A percentile compares a stretch with the other conserved stretches of the same genome.
phyloP scores from a whole-genome alignment of 805 yeast species.

The Myxozyma mucilagina region DNA sequence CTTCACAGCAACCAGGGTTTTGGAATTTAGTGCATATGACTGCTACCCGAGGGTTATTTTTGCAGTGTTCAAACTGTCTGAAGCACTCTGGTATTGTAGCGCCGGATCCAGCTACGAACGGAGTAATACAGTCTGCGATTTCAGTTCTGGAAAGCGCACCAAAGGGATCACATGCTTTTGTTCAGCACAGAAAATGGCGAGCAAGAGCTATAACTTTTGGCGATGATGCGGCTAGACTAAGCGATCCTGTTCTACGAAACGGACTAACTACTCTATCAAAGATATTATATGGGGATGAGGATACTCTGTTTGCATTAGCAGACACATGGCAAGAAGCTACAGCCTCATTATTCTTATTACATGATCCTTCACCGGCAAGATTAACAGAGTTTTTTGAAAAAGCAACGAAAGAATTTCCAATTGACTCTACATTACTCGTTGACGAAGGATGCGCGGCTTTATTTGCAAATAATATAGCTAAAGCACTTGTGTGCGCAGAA shows the following conservation, averaged over 20 bases:
- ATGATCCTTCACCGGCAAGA: constrained; percentile 37
- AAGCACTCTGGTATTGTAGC: constrained; percentile 24
- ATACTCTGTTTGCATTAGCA: constrained; percentile 33
- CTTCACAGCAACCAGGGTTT: constrained; percentile 29
- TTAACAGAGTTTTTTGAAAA: constrained; percentile 35
- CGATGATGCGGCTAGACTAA: constrained; percentile 27
- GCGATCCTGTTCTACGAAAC: constrained; percentile 24
- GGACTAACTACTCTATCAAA: constrained; percentile 34
- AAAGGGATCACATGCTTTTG: constrained; percentile 18
- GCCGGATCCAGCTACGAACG: constrained; percentile 29
- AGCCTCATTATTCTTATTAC: constrained; percentile 36
- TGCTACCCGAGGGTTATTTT: constrained; percentile 31
- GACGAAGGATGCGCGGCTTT: constrained; percentile 39
- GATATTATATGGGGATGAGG: constrained; percentile 37
- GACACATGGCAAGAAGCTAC: constrained; percentile 41
- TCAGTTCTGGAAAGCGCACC: constrained; percentile 36
- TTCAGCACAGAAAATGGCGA: constrained; percentile 37
- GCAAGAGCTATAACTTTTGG: constrained; percentile 32
- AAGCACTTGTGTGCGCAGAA: constrained; percentile 30
- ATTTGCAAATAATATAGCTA: constrained; percentile 34
- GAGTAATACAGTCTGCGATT: constrained; percentile 21
- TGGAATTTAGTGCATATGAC: constrained; percentile 33
- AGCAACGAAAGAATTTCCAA: constrained; percentile 32
- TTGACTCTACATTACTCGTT: constrained; percentile 35
- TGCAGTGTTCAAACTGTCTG: constrained; percentile 28